Evolutionary conservation across 352 stramenopile genomes (phyloP).

Genomic region (Peronospora tabacina): DNA sequence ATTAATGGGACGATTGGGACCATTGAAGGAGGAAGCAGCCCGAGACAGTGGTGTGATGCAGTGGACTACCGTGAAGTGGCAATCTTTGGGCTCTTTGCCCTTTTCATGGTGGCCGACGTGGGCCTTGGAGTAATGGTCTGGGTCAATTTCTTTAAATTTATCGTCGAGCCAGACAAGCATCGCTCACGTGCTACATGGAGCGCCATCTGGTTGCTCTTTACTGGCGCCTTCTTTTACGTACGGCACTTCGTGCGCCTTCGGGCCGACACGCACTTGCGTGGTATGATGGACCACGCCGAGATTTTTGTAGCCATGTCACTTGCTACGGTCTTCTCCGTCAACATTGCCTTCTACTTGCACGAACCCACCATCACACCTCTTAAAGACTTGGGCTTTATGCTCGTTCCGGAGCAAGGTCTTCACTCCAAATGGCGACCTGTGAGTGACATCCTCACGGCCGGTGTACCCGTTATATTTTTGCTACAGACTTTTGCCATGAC

Average conservation of each 20-base stretch:
- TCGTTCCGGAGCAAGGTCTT: slow-evolving; percentile 55
- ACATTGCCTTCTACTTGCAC: slow-evolving; percentile 70
- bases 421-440: slow-evolving; percentile 54
- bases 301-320: slow-evolving; percentile 61
- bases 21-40: slow-evolving; percentile 16
- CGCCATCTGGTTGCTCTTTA: slow-evolving; percentile 47
- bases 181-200: slow-evolving; percentile 40
- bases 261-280: slow-evolving; percentile 33
- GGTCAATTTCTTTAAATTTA: slow-evolving; percentile 63
- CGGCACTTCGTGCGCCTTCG: slow-evolving; percentile 36
- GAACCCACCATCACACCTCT: slow-evolving; percentile 46
- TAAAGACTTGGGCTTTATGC: slow-evolving; percentile 64
- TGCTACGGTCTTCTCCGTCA: slow-evolving; percentile 60
- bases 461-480: slow-evolving; percentile 52
- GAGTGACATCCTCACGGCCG: slow-evolving; percentile 57
- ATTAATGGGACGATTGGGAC: slow-evolving; percentile 6
- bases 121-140: slow-evolving; percentile 43
- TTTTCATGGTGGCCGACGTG: slow-evolving; percentile 37
- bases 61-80: slow-evolving; percentile 40
- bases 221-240: slow-evolving; percentile 39
- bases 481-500: slow-evolving; percentile 45
- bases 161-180: slow-evolving; percentile 41
- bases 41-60: slow-evolving; percentile 23
- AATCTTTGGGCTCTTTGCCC: slow-evolving; percentile 37
- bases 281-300: slow-evolving; percentile 50